Conservation (phyloP, 2,329 filamentous ascomycete genomes). For the Mollisiaceae sp. region DNA sequence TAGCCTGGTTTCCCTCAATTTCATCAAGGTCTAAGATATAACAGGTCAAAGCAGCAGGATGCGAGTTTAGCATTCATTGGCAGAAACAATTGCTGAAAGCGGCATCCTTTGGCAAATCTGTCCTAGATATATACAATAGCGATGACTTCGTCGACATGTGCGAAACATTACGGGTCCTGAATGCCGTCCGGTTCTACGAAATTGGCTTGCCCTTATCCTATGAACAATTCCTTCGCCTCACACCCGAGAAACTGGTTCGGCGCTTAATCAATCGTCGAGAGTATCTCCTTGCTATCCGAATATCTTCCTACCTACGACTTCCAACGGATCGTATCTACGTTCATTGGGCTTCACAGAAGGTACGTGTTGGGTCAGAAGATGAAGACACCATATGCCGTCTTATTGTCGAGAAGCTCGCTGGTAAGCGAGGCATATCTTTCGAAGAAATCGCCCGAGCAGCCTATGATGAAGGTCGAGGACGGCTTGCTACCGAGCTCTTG, state of each 20-base stretch:
- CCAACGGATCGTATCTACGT: conserved; percentile 91
- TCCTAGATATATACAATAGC: conserved; percentile 95
- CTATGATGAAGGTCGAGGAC: conserved; percentile 88
- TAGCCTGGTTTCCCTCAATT: neutral
- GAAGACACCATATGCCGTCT: conserved; percentile 86
- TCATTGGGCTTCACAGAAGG: conserved; percentile 96
- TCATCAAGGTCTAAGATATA: conserved; percentile 25
- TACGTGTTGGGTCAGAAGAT: conserved; percentile 81
- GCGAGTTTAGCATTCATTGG: conserved; percentile 89
- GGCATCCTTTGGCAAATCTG: conserved; percentile 96
- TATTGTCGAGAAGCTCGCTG: conserved; percentile 84
- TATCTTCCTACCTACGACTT: conserved; percentile 85
- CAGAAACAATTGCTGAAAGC: conserved; percentile 96
- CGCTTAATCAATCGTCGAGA: conserved; percentile 88
- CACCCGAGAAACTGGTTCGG: conserved; percentile 84
- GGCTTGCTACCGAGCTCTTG: conserved; percentile 87
- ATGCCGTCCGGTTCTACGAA: conserved; percentile 89
- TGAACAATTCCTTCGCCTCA: conserved; percentile 90
- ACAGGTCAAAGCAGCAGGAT: conserved; percentile 80
- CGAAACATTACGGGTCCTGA: conserved; percentile 88
- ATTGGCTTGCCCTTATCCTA: conserved; percentile 90
- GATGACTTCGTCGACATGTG: conserved; percentile 99
- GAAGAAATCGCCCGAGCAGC: conserved; percentile 91
- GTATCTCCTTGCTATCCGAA: conserved; percentile 85
- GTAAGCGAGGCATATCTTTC: conserved; percentile 92